Conservation (phyloP, 2,329 filamentous ascomycete genomes). For the Leptographium galeiforme region DNA sequence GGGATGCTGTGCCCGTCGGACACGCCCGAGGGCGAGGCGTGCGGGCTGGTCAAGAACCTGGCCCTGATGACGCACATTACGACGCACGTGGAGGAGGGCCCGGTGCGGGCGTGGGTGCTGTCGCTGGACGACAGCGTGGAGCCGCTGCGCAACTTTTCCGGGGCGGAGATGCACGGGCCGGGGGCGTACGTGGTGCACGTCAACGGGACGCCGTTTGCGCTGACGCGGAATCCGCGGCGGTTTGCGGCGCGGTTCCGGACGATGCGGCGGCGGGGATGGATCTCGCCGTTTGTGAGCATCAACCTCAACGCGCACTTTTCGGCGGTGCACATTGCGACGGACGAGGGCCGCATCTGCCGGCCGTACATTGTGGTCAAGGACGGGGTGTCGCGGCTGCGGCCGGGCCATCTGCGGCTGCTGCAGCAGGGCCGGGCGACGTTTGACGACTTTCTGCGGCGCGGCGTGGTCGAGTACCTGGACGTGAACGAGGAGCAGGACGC, state of each 20-base stretch:
- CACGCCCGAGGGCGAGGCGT: slow-evolving; percentile 96
- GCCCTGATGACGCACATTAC: slow-evolving; percentile 99
- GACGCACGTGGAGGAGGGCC: slow-evolving; percentile 85
- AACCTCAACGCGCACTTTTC: slow-evolving; percentile 89
- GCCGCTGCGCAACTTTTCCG: slow-evolving; percentile 55
- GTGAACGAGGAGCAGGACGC: slow-evolving; percentile 98
- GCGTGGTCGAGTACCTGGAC: slow-evolving; percentile 90
- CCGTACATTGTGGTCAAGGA: slow-evolving; percentile 93
- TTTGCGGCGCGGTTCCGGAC: slow-evolving; percentile 78
- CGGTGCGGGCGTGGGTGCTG: slow-evolving; percentile 76
- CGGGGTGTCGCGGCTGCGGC: slow-evolving; percentile 65
- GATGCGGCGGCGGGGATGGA: slow-evolving; percentile 75
- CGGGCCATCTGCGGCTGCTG: slow-evolving; percentile 65
- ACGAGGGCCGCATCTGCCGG: slow-evolving; percentile 91
- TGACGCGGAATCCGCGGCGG: slow-evolving; percentile 73
- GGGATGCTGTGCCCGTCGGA: slow-evolving; percentile 96
- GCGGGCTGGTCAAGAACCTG: slow-evolving; percentile 94
- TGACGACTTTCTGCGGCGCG: slow-evolving; percentile 82
- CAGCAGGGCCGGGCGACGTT: slow-evolving; percentile 78
- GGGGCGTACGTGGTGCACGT: slow-evolving; percentile 86
- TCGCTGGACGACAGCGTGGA: slow-evolving; percentile 75
- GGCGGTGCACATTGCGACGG: slow-evolving; percentile 88
- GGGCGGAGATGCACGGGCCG: slow-evolving; percentile 72
- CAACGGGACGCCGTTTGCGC: slow-evolving; percentile 85
- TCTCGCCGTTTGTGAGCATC: slow-evolving; percentile 94